These are phyloP conservation scores for Kwoniella sp. DNA, from an alignment of 768 basidiomycete genomes.

Conservation along the genomic window DNA sequence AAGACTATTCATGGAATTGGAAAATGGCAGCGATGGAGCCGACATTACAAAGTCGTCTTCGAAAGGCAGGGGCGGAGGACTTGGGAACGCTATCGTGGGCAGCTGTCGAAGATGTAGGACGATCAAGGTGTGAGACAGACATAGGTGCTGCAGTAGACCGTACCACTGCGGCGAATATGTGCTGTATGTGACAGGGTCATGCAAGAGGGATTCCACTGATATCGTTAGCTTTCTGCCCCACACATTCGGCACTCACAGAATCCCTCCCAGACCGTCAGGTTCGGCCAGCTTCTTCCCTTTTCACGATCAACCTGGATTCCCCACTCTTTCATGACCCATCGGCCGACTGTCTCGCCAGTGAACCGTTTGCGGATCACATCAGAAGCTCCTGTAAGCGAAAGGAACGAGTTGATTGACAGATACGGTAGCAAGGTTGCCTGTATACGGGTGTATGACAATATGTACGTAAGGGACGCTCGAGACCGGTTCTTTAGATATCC, in stretches of 20 bases:
- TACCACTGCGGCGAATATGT: constrained; percentile 52
- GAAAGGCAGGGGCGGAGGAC: constrained; percentile 41
- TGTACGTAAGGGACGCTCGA: constrained; percentile 22
- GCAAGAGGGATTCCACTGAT: constrained; percentile 54
- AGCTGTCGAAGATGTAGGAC: constrained; percentile 51
- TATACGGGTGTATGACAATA: constrained; percentile 30
- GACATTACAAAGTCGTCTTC: constrained; percentile 39
- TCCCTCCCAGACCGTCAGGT: constrained; percentile 55
- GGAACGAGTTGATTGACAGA: constrained; percentile 50
- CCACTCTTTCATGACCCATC: constrained; percentile 53
- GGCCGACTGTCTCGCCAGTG: constrained; percentile 50
- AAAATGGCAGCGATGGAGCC: constrained; percentile 17
- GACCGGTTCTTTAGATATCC: constrained; percentile 2
- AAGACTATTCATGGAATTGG: constrained; percentile 25
- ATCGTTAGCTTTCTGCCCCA: constrained; percentile 8
- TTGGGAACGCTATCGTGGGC: constrained; percentile 43
- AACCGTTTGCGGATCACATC: constrained; percentile 38
- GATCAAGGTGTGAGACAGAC: constrained; percentile 51
- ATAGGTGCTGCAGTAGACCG: constrained; percentile 51
- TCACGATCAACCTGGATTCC: constrained; percentile 37
- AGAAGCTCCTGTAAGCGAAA: constrained; percentile 44
- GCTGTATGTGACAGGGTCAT: constrained; percentile 46
- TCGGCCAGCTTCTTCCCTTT: constrained; percentile 48
- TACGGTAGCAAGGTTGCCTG: constrained; percentile 40
- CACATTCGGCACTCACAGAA: constrained; percentile 42